Base-by-base conservation (phyloP, 345 rosid genomes). In the Aurinia saxatilis region DNA sequence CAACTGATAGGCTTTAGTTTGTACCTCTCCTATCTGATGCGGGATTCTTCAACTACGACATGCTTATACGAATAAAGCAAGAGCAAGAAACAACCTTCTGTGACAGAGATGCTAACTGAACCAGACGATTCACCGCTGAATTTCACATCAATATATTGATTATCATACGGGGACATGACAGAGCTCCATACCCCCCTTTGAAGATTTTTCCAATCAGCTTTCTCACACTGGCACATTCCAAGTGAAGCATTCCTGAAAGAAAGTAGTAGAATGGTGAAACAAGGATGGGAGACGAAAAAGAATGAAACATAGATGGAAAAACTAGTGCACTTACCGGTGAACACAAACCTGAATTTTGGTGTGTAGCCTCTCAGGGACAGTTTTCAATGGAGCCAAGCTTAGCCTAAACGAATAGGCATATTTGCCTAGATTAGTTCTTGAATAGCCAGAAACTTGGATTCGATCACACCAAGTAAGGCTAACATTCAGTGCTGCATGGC, bases 91-190 rank as follows among this genome's bases (percentile, higher is more conserved):
- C 18, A 12, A 87, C 95, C 93, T 85, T 92, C 95, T 59, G 60
- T 35, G 44, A 87, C 50, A 8, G 82, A 63, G 62, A 93, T 58
- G 14, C 71, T 72, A 29, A 82, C 76, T 60, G 78, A 71, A 48
- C 81, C 85, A 51, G 86, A 53, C 29, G 77, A 59, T 51, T 81
- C 69, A 47, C 84, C 75, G 35, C 14, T 64, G 60, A 79, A 74
- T 78, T 83, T 90, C 56, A 90, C 80, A 76, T 93, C 99, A 44
- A 87, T 57, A 67, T 78, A 92, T 80, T 78, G 78, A 18, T 65
- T 65, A 30, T 76, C 88, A 74, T 82, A 90, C 30, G 99, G 96
- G 25, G 99, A 87, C 88, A 85, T 80, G 47, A 70, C 71, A 60
- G 79, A 69, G 50, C 69, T 77, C 97, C 90, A 90, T 12, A 65